Evolutionary conservation across 1,284 basidiomycete genomes (phyloP).

Genomic region (Phellopilus nigrolimitatus): DNA sequence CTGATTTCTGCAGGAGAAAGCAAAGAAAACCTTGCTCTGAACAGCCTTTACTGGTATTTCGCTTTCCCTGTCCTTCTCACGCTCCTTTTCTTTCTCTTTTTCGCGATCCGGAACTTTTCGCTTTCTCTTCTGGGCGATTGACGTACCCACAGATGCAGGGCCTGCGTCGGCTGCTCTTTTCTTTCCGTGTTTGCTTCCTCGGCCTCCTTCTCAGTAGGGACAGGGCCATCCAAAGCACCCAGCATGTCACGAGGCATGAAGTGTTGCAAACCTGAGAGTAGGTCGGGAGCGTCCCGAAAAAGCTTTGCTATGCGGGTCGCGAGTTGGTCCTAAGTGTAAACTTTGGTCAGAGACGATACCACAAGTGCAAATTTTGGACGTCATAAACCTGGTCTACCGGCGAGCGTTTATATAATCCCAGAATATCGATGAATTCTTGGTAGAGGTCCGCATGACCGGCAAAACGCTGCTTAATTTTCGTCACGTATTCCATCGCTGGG

Average conservation of each 20-base stretch:
- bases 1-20: not conserved
- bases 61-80: slow-evolving; percentile 23
- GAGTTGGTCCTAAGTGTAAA: slow-evolving; percentile 59
- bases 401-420: slow-evolving; percentile 59
- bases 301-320: slow-evolving; percentile 81
- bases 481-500: slow-evolving; percentile 78
- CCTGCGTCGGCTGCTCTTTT: slow-evolving; percentile 26
- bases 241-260: slow-evolving; percentile 61
- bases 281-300: slow-evolving; percentile 86
- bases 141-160: slow-evolving; percentile 20
- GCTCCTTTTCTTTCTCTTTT: slow-evolving; percentile 29
- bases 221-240: slow-evolving; percentile 9
- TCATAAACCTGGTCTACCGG: slow-evolving; percentile 72
- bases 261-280: slow-evolving; percentile 87
- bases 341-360: slow-evolving; percentile 36
- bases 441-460: slow-evolving; percentile 83
- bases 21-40: slow-evolving; percentile 9
- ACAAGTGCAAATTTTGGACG: slow-evolving; percentile 37
- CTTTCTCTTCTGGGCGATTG: slow-evolving; percentile 55
- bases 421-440: slow-evolving; percentile 89
- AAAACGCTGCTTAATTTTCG: slow-evolving; percentile 95
- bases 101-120: slow-evolving; percentile 48
- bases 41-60: slow-evolving; percentile 3
- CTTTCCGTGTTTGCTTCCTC: slow-evolving; percentile 20
- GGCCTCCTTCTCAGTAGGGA: slow-evolving; percentile 8